phyloP scores from a whole-genome alignment of 257 asterid species.

The Rhazya stricta region DNA sequence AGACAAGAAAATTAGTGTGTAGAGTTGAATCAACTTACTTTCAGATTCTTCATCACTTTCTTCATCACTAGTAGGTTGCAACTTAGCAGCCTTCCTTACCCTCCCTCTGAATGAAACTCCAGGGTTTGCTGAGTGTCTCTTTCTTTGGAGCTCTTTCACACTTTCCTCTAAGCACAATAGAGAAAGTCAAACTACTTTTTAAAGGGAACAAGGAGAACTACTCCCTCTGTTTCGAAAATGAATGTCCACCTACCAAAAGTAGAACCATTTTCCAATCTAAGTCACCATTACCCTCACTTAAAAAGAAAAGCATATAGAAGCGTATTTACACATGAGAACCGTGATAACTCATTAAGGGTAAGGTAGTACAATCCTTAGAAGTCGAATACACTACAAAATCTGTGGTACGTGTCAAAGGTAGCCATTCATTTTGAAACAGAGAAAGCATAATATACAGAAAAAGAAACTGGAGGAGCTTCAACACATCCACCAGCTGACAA shows the following conservation, averaged over 20 bases:
- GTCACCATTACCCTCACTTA: not conserved
- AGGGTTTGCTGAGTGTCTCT: slow-evolving; percentile 78
- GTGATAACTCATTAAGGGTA: not conserved
- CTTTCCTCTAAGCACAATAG: slow-evolving; percentile 57
- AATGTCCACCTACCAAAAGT: not conserved
- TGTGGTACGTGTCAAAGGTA: not conserved
- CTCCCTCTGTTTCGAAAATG: not conserved
- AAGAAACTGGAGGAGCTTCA: not conserved
- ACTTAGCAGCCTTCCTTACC: slow-evolving; percentile 74
- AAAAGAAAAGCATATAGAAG: not conserved
- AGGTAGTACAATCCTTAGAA: not conserved
- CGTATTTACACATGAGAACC: not conserved
- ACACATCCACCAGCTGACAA: not conserved
- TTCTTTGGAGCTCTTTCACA: slow-evolving; percentile 82
- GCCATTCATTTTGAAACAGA: not conserved
- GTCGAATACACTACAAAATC: not conserved
- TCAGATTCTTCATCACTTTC: slow-evolving; percentile 86
- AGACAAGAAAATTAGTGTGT: not conserved
- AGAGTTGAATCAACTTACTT: slow-evolving; percentile 38
- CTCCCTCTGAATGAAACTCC: slow-evolving; percentile 80
- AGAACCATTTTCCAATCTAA: not conserved
- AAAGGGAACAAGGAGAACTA: slow-evolving; percentile 23
- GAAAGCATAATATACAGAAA: not conserved
- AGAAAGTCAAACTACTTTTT: slow-evolving; percentile 19
- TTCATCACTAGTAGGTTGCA: slow-evolving; percentile 66